Percentiles rank a stretch among this genome's conserved stretches.
phyloP scores from a whole-genome alignment of 1,139 yeast species.

The Sugiyamaella grinbergsii region DNA sequence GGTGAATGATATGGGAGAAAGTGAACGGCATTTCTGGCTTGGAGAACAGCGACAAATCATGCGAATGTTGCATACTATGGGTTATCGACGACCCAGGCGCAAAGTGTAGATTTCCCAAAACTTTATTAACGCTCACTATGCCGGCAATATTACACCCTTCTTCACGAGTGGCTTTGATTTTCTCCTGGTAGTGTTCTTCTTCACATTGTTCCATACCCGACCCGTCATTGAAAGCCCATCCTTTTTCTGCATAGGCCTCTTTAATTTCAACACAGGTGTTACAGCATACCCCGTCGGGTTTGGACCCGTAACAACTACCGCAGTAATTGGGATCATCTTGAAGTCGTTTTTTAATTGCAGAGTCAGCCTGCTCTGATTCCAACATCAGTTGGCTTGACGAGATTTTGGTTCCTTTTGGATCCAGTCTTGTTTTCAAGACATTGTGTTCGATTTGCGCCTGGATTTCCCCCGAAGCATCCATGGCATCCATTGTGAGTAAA shows the following conservation, averaged over 20 bases:
- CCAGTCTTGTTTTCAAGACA: constrained; percentile 68
- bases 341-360: constrained; percentile 27
- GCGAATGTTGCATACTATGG: constrained; percentile 62
- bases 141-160: constrained; percentile 93
- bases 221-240: constrained; percentile 93
- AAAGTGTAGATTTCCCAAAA: constrained; percentile 89
- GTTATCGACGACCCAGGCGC: constrained; percentile 85
- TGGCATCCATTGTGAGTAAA: constrained; percentile 56
- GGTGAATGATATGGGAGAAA: constrained; percentile 71
- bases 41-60: constrained; percentile 75
- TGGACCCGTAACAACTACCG: constrained; percentile 88
- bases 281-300: constrained; percentile 70
- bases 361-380: constrained; percentile 36
- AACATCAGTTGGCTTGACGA: constrained; percentile 40
- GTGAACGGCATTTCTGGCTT: constrained; percentile 57
- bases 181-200: constrained; percentile 74
- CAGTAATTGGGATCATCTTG: constrained; percentile 55
- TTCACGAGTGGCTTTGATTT: constrained; percentile 56
- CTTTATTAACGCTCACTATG: constrained; percentile 74
- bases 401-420: constrained; percentile 49
- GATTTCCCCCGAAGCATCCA: constrained; percentile 85
- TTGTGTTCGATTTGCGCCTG: constrained; percentile 75
- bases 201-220: constrained; percentile 86
- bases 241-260: constrained; percentile 70
- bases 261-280: constrained; percentile 82